Conservation (phyloP, 2,329 filamentous ascomycete species). For the Cytospora mali region DNA sequence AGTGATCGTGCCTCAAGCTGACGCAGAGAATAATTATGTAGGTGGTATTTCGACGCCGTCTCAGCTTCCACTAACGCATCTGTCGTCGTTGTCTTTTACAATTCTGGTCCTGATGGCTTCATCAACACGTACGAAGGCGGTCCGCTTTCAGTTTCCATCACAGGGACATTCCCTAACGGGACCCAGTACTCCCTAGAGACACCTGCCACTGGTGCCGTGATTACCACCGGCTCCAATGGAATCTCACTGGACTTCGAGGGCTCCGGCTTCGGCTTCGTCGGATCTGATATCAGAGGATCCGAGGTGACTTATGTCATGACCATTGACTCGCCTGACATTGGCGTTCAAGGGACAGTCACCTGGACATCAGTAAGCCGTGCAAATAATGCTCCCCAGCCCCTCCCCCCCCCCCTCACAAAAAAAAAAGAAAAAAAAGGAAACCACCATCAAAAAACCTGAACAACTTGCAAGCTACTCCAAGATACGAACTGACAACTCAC, state of each 20-base stretch:
- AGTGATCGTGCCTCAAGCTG: background rate
- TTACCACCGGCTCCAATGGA: conserved; percentile 5
- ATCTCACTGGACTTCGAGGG: conserved; percentile 9
- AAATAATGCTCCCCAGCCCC: too few relatives aligned
- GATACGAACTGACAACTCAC: background rate
- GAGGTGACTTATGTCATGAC: conserved; percentile 18
- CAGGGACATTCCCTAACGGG: conserved; percentile 25
- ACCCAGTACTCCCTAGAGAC: conserved; percentile 4
- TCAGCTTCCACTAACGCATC: conserved; percentile 18
- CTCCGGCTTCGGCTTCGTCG: conserved; percentile 23
- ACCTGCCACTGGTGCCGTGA: conserved; percentile 8
- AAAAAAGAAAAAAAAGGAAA: too few relatives aligned
- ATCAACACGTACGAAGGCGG: conserved; percentile 3
- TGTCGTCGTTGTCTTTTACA: conserved; percentile 26
- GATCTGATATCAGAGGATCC: conserved; percentile 1
- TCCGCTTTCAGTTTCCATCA: conserved; percentile 7
- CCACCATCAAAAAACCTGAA: too few relatives aligned
- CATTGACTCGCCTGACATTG: conserved; percentile 24
- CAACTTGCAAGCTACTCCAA: background rate
- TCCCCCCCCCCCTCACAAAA: background rate
- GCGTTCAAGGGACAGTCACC: conserved; percentile 18
- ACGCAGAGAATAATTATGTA: background rate
- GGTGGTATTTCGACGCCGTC: conserved; percentile 28
- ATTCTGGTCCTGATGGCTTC: conserved; percentile 24
- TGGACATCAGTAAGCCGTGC: conserved; percentile 19